Base-by-base conservation (phyloP, 139 green algal genomes). In the Haematococcus lacustris region DNA sequence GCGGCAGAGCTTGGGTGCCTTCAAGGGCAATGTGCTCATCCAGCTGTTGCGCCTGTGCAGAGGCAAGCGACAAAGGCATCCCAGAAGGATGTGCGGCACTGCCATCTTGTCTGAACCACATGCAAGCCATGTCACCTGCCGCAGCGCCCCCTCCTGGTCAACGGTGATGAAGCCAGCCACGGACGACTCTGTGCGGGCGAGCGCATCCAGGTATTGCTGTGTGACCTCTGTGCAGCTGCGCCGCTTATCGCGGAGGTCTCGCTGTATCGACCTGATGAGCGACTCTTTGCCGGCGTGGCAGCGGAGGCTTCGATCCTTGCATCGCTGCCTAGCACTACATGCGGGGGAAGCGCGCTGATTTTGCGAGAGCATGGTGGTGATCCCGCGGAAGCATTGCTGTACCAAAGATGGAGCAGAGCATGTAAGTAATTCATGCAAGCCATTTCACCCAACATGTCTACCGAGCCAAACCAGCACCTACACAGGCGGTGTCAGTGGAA, bases 161-260 rank as follows among this genome's bases (percentile, higher is more conserved):
- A 88, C 72, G n/a, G 78, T 82, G 47, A 90, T 73, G 67, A 85
- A 88, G 71, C 78, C 85, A 64, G 79, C 64, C 9, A 90, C 38
- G 1, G 38, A 40, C 17, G 33, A 34, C 60, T 88, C 82, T 0
- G 62, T 68, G 25, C 59, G 67, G 32, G 43, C 32, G 34, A 90
- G 78, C 34, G 68, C 71, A 32, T 85, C 73, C 40, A 86, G 76
- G 51, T 86, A 85, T 0, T 78, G 73, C 37, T 78, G 66, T 4
- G 77, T 79, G 13, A 88, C 61, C 38, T 88, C 76, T 23, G 72
- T 71, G 4, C 78, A 78, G 34, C 71, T 86, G 25, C 71, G 74
- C 71, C 81, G 30, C 68, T 85, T 82, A 65, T 40, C 79, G 2
- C 50, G 35, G 21, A 88, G 62, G 17, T 76, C 62, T 21, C 68